Base-by-base conservation (phyloP, 1,139 yeast genomes). In the Zygotorulaspora mrakii region DNA sequence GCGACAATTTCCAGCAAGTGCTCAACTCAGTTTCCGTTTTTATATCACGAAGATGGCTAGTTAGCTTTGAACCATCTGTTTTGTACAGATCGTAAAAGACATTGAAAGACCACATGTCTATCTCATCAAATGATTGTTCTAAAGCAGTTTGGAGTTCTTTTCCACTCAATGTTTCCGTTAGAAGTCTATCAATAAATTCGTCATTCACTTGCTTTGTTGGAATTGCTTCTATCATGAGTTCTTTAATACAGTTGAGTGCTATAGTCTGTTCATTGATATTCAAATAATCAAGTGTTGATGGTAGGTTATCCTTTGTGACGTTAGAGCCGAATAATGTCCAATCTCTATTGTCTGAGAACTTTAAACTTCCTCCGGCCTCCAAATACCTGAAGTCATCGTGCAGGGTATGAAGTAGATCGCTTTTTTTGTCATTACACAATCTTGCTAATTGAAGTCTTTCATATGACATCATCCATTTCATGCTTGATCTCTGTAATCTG, bases 301-400 rank as follows among this genome's bases (percentile, higher is more conserved):
- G 55, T 13, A 50, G 23, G 1, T 31, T 25, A 4, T 36, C 27
- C 14, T 37, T 26, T 2, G 33, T 13, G 10, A 41, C 26, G 14
- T 42, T 30, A 5, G 34, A 20, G 7, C 48, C 50, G 23, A 50
- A 47, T 8, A 53, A 48, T 8, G 48, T 35, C 44, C 47, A 54
- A 40, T 58, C 62, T 33, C 64, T 50, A 34, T 61, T 59, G 42
- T 60, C 64, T 11, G 46, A 41, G 25, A 53, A 45, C 5, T 37
- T 29, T 10, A 30, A 14, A 1, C 23, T 14, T 14, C 43, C 50
- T 7, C 35, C 36, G 20, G 45, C 27, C 31, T 49, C 44, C 17
- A 46, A 13, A 9, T 24, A 38, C 25, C 45, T 45, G 48, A 50
- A 47, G 14, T 42, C 40, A 4, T 26, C 36, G 17, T 48, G 51